Conservation (phyloP, 106 monocot species). For the Acorus calamus region DNA sequence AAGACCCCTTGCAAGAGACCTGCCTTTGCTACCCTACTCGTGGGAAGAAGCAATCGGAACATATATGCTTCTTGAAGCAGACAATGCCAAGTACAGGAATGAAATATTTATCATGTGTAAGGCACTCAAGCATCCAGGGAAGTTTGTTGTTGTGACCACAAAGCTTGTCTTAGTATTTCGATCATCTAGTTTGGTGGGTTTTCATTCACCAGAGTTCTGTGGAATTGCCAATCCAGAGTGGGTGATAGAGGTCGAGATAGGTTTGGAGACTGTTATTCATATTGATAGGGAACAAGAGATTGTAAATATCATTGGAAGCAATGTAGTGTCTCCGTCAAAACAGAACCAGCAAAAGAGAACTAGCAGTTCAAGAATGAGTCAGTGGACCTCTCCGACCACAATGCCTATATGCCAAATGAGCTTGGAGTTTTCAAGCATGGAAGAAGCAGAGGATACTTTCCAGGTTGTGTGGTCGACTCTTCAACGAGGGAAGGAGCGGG, state of each 20-base stretch:
- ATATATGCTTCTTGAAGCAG: slow-evolving; percentile 51
- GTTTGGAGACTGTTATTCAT: slow-evolving; percentile 69
- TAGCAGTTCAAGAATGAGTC: slow-evolving; percentile 3
- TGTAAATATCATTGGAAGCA: slow-evolving; percentile 77
- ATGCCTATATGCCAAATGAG: slow-evolving; percentile 45
- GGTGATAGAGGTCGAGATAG: slow-evolving; percentile 68
- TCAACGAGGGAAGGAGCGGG: slow-evolving; percentile 35
- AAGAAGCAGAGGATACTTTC: slow-evolving; percentile 65
- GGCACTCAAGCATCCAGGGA: slow-evolving; percentile 40
- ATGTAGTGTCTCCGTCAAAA: slow-evolving; percentile 23
- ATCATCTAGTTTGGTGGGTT: slow-evolving; percentile 34
- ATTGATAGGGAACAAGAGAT: slow-evolving; percentile 38
- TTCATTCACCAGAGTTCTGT: slow-evolving; percentile 37
- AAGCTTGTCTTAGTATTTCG: slow-evolving; percentile 34
- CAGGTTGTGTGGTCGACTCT: slow-evolving; percentile 44
- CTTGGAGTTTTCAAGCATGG: slow-evolving; percentile 36
- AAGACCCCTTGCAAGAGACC: slow-evolving; percentile 64
- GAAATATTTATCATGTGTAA: slow-evolving; percentile 70
- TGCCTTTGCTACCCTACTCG: slow-evolving; percentile 72
- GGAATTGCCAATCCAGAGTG: slow-evolving; percentile 66
- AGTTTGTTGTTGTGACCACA: slow-evolving; percentile 52
- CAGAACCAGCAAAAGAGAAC: slow-evolving; percentile 17
- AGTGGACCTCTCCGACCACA: slow-evolving; percentile 29
- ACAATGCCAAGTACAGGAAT: slow-evolving; percentile 36
- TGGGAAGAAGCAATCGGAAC: slow-evolving; percentile 94